Conservation (phyloP, 352 stramenopile species). For the Peronospora destructor region DNA sequence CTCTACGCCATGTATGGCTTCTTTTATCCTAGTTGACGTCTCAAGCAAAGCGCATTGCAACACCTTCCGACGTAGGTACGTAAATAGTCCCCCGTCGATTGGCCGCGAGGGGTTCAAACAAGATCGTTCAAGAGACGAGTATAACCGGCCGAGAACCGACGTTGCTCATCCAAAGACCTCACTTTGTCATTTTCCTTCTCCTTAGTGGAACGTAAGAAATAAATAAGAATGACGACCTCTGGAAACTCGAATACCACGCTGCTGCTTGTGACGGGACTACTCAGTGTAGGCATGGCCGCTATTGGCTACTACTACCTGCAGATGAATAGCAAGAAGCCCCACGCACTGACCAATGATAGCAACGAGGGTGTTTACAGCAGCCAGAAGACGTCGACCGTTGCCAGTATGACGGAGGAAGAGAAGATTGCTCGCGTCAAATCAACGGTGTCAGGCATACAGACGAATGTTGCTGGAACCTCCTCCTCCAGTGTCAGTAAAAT, state of each 20-base stretch:
- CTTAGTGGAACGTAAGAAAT: slow-evolving; percentile 6
- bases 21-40: background rate
- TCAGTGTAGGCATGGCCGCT: slow-evolving; percentile 49
- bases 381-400: background rate
- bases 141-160: background rate
- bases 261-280: slow-evolving; percentile 51
- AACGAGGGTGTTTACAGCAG: slow-evolving; percentile 15
- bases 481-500: background rate
- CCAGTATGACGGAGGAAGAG: slow-evolving; percentile 22
- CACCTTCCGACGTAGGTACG: background rate
- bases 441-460: background rate
- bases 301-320: slow-evolving; percentile 60
- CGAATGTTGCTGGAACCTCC: background rate
- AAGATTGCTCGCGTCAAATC: slow-evolving; percentile 36
- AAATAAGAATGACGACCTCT: slow-evolving; percentile 28
- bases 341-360: slow-evolving; percentile 4
- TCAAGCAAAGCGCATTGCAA: background rate
- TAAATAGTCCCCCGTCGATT: slow-evolving; percentile 8
- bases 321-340: slow-evolving; percentile 22
- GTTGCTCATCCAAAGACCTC: slow-evolving; percentile 1
- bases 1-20: background rate
- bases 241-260: slow-evolving; percentile 35
- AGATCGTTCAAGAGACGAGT: slow-evolving; percentile 8
- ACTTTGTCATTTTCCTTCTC: slow-evolving; percentile 16
- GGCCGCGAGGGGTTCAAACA: slow-evolving; percentile 8